These are phyloP conservation scores for Trichoderma virens DNA, from an alignment of 495 filamentous ascomycete species.

Conservation along the genomic window DNA sequence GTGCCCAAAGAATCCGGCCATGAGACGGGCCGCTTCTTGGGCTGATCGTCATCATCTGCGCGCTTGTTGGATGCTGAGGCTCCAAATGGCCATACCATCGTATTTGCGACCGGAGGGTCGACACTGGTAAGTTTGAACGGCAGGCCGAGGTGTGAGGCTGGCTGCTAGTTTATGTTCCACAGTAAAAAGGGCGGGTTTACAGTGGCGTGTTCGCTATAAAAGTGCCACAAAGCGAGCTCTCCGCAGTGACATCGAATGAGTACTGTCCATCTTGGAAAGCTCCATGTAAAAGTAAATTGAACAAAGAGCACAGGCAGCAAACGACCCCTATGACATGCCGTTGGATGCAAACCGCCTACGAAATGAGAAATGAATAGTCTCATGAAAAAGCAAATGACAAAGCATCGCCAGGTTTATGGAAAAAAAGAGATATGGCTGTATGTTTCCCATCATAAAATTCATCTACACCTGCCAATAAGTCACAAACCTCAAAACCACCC, in stretches of 20 bases:
- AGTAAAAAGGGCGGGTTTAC: background rate
- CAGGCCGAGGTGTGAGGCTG: background rate
- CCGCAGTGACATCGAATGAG: background rate
- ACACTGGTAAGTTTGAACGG: background rate
- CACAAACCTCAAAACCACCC: background rate
- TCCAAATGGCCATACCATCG: conserved; percentile 13
- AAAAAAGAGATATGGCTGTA: background rate
- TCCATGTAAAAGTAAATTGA: too few species aligned
- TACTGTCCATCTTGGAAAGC: background rate
- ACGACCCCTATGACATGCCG: too few species aligned
- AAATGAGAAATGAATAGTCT: too few species aligned
- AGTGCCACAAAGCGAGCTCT: background rate
- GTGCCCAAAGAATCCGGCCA: conserved; percentile 45
- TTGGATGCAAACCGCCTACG: too few species aligned
- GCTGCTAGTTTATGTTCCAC: background rate
- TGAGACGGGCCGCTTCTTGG: conserved; percentile 29
- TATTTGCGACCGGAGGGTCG: conserved; percentile 8
- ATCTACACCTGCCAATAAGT: background rate
- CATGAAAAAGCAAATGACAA: background rate
- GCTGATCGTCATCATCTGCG: background rate
- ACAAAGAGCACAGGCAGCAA: too few species aligned
- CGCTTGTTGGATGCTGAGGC: background rate
- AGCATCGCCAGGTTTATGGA: background rate
- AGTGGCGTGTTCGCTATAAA: background rate
- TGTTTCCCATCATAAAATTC: background rate